Conservation (phyloP, 2,329 filamentous ascomycete species). For the Elsinoe necatrix region DNA sequence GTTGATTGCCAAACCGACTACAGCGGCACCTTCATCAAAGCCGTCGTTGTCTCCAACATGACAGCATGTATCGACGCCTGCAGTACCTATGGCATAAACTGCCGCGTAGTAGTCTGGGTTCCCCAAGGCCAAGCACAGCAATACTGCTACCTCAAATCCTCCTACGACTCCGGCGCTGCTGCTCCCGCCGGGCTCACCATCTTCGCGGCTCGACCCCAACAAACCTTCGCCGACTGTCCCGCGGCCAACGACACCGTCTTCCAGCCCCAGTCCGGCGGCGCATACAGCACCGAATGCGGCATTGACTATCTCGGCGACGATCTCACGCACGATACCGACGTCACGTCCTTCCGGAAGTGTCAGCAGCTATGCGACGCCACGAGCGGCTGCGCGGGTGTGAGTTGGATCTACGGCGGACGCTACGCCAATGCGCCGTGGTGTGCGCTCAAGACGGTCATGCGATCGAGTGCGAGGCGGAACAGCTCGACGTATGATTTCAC, state of each 20-base stretch:
- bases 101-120: neutral
- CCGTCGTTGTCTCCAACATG: neutral
- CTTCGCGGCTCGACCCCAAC: neutral
- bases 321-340: neutral
- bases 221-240: neutral
- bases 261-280: neutral
- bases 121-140: neutral
- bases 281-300: conserved; percentile 2
- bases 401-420: neutral
- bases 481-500: neutral
- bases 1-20: conserved; percentile 3
- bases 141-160: conserved; percentile 9
- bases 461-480: neutral
- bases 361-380: neutral
- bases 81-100: neutral
- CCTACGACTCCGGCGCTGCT: neutral
- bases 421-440: neutral
- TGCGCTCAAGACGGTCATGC: neutral
- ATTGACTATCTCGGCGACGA: neutral
- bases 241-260: conserved; percentile 2
- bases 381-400: neutral
- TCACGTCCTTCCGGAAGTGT: neutral
- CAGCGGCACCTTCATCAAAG: neutral
- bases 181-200: neutral
- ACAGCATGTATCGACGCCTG: neutral